Base-by-base conservation (phyloP, 2,329 filamentous ascomycete genomes). In the Verticillium isaacii region DNA sequence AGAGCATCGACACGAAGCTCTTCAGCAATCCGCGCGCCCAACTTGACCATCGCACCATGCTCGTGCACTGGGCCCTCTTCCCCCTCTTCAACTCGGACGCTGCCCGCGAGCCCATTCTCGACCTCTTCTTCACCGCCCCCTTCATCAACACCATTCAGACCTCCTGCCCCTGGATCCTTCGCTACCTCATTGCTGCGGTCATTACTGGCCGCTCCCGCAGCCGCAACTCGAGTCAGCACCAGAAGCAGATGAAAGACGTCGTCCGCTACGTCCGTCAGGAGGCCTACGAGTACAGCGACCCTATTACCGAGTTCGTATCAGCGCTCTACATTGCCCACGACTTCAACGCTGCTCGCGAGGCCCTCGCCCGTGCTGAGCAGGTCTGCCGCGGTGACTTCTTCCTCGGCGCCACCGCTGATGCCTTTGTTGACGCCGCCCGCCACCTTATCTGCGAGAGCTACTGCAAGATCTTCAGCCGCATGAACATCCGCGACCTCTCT, bases 61-160 rank as follows among this genome's bases (percentile, higher is more conserved):
- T 99, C 72, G 90, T 97, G 71, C 95, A 99, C 90, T 99, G 95
- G 93, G 89, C 92, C 56, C 89, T 99, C 65, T 99, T 98, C 87
- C 94, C 95, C 65, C 93, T 97, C 81, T 99, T 98, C 87, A 98
- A 99, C 87, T 89, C 92, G 81, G 94, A 98, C 72, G 85, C 88
- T 67, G 92, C 92, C 63, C 92, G 94, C 72, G 95, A 99, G 74
- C 86, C 87, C 69, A 86, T 99, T 70, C 92, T 95, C 73, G 95
- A 99, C 71, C 88, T 98, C 75, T 95, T 97, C 85, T 98, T 99
- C 86, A 96, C 91, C 66, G 91, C 93, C 67, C 86, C 92, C 70
- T 99, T 92, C 85, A 99, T 99, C 87, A 99, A 98, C 87, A 98
- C 94, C 71, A 97, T 99, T 77, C 95, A 99, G 85, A 97, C 95